phyloP scores from a whole-genome alignment of 2,329 filamentous ascomycete species.

The Colletotrichum eremochloae region DNA sequence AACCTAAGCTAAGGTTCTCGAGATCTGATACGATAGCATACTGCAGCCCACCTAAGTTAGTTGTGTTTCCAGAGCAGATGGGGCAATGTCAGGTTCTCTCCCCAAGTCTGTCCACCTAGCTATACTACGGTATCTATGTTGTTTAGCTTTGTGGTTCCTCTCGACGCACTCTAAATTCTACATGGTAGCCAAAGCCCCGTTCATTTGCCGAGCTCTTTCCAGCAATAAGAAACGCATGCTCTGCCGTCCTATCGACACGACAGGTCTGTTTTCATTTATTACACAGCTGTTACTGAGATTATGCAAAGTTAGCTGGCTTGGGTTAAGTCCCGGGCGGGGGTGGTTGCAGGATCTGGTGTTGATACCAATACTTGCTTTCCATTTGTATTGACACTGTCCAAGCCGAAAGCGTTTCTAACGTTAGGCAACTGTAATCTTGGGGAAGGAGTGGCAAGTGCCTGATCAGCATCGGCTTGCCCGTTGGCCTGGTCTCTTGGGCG shows the following conservation, averaged over 20 bases:
- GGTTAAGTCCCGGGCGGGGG: too few relatives aligned
- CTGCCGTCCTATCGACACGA: neutral
- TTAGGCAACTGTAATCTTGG: neutral
- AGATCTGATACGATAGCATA: slow-evolving; percentile 1
- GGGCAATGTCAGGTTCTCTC: neutral
- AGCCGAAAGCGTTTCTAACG: neutral
- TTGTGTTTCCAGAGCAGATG: neutral
- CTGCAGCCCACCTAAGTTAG: neutral
- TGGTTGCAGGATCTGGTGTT: neutral
- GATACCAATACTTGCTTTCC: neutral
- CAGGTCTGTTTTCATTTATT: neutral
- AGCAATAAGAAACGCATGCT: neutral
- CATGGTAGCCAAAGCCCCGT: slow-evolving; percentile 5
- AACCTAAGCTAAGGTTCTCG: neutral
- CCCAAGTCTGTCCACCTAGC: neutral
- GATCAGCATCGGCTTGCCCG: neutral
- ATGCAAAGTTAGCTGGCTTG: neutral
- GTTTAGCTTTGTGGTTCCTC: neutral
- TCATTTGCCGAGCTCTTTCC: neutral
- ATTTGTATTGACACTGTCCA: neutral
- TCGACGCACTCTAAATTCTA: neutral
- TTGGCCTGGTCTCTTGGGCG: neutral
- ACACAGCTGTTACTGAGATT: neutral
- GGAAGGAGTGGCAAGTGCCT: neutral
- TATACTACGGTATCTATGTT: too few relatives aligned